These are phyloP conservation scores for Starmerella potacharoeniae DNA, from an alignment of 805 yeast species.

Conservation along the genomic window DNA sequence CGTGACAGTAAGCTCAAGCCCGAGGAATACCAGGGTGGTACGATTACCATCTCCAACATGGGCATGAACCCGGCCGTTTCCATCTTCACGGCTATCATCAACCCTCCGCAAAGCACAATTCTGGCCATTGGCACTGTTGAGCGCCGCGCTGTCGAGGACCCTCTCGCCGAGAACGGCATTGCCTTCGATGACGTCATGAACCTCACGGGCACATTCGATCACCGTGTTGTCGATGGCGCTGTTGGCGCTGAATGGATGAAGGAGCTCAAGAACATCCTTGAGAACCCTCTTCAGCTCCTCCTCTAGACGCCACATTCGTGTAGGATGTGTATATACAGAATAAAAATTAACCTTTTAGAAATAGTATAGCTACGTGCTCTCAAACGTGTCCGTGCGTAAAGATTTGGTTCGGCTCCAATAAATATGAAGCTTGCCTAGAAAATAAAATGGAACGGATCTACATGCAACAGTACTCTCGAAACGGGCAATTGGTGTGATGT, in stretches of 20 bases:
- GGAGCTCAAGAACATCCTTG: conserved; percentile 80
- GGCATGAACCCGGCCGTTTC: conserved; percentile 97
- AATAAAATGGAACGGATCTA: no score
- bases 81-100: conserved; percentile 88
- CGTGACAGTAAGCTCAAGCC: conserved; percentile 86
- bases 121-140: conserved; percentile 89
- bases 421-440: no score
- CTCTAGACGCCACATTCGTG: conserved; percentile 36
- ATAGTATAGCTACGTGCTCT: no score
- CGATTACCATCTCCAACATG: conserved; percentile 94
- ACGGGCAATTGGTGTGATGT: neutral
- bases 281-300: conserved; percentile 90
- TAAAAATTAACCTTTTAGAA: neutral
- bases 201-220: conserved; percentile 95
- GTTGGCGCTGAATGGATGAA: conserved; percentile 94
- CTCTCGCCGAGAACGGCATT: conserved; percentile 81
- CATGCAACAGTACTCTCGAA: neutral
- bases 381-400: no score
- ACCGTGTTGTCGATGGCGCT: conserved; percentile 95
- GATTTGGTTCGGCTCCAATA: no score
- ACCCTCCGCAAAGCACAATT: conserved; percentile 94
- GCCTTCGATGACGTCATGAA: conserved; percentile 83
- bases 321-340: neutral
- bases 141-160: conserved; percentile 87
- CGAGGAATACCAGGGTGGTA: conserved; percentile 98